These are phyloP conservation scores for Taxillus chinensis DNA, from an alignment of 164 flowering plant species.

Conservation along the genomic window DNA sequence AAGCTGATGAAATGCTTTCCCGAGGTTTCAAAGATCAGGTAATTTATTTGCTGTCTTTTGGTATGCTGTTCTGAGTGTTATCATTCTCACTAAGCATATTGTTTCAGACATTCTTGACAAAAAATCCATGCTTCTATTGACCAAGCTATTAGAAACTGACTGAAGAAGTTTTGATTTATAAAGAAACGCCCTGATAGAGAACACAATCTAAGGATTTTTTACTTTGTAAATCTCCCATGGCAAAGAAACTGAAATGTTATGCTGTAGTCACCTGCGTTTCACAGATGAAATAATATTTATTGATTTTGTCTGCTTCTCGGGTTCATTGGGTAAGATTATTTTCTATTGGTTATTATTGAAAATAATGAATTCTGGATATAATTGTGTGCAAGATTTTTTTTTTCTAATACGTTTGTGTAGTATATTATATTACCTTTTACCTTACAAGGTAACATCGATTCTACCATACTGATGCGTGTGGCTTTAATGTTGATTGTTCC, in stretches of 20 bases:
- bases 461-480: neutral
- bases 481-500: neutral
- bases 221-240: too few relatives aligned
- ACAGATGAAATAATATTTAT: too few relatives aligned
- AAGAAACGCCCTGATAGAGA: too few relatives aligned
- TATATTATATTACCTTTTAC: neutral
- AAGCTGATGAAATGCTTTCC: slow-evolving; percentile 67
- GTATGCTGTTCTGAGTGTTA: neutral
- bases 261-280: too few relatives aligned
- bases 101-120: neutral
- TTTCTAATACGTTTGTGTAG: neutral
- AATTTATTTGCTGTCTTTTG: neutral
- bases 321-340: too few relatives aligned
- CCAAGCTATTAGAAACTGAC: neutral
- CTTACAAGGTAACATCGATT: neutral
- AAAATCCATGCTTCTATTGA: neutral
- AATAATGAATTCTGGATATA: too few relatives aligned
- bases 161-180: neutral
- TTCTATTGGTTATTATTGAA: too few relatives aligned
- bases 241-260: too few relatives aligned
- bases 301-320: too few relatives aligned
- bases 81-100: neutral
- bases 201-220: too few relatives aligned
- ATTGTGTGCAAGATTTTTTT: too few relatives aligned
- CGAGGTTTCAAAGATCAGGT: slow-evolving; percentile 69